Evolutionary conservation across 2,329 filamentous ascomycete genomes (phyloP).

Genomic region (Cercospora sp.): DNA sequence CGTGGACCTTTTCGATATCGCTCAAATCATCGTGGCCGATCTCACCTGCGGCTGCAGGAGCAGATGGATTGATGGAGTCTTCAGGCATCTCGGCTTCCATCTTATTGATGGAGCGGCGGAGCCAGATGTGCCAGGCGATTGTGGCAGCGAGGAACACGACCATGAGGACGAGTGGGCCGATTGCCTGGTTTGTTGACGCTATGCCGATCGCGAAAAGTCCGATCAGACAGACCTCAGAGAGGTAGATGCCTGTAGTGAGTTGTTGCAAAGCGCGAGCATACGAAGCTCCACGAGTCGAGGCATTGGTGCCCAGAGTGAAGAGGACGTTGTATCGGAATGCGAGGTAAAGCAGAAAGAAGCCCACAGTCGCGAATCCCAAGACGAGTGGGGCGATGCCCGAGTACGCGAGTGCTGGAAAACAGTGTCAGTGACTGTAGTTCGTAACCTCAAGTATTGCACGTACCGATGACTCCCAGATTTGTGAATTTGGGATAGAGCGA

Average conservation of each 20-base stretch:
- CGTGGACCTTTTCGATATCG: slow-evolving; percentile 11
- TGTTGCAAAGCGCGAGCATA: slow-evolving; percentile 49
- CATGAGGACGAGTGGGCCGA: slow-evolving; percentile 46
- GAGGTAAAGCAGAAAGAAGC: slow-evolving; percentile 48
- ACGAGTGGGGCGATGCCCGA: slow-evolving; percentile 50
- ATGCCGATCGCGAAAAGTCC: slow-evolving; percentile 48
- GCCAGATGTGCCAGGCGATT: slow-evolving; percentile 43
- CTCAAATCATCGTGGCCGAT: neutral
- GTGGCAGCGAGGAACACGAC: slow-evolving; percentile 43
- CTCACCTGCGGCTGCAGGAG: neutral
- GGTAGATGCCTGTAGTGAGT: slow-evolving; percentile 48
- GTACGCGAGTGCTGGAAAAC: slow-evolving; percentile 43
- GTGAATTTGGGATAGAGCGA: slow-evolving; percentile 46
- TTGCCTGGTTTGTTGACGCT: slow-evolving; percentile 33
- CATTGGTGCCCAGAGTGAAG: slow-evolving; percentile 47
- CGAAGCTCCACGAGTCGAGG: slow-evolving; percentile 47
- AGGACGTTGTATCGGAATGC: slow-evolving; percentile 52
- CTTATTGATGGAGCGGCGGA: slow-evolving; percentile 37
- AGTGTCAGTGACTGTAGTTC: neutral
- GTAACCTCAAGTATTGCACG: neutral
- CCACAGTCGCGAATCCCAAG: slow-evolving; percentile 46
- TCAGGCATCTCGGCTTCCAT: slow-evolving; percentile 37
- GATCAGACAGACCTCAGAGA: slow-evolving; percentile 49
- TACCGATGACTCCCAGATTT: slow-evolving; percentile 41
- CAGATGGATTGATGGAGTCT: slow-evolving; percentile 16